Base-by-base conservation (phyloP, 306 rosid species). In the Quercus robur region DNA sequence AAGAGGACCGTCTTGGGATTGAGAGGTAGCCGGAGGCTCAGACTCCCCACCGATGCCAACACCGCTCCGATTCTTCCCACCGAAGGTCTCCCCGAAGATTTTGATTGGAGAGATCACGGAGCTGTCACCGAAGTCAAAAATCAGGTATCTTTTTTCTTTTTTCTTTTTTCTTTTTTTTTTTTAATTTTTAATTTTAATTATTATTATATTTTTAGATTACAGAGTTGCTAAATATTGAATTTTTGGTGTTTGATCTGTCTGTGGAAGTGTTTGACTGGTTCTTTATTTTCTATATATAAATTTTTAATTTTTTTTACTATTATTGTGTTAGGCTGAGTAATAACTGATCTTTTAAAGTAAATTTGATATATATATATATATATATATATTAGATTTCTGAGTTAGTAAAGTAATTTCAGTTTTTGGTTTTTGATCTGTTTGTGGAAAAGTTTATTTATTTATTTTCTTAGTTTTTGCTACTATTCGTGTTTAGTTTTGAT, bases 61-160 rank as follows among this genome's bases (percentile, higher is more conserved):
- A 75, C 80, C 25, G 99, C 99, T 41, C 98, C 98, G 11, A 81
- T 91, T 75, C 84, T 95, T 19, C 99, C 99, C 0, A 91, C 96
- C 0, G 92, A 91, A 77, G 68, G 86, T 84, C 92, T 95, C 78
- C 99, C 99, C 0, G 63, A 3, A 8, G 97, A 93, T 85, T 91
- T 93, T 87, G 99, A 95, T 80, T 95, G 99, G 99, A 90, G 98
- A 75, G 98, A 91, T 12, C 83, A 28, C 1, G 98, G 98, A 20
- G 99, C 97, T 6, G 98, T 95, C 74, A 84, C 93, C 4, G 21
- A 85, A 6, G 93, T 91, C 8, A 95, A 95, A 82, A 93, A 93
- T 75, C 99, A 95, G 99, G 99, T 92, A 5, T 25, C 17, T 13
- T 13, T 4, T 64, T 2, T 0, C 1, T 2, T 46, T 44, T 18